phyloP scores from a whole-genome alignment of 2,329 filamentous ascomycete genomes.

The Ophiostoma piceae region DNA sequence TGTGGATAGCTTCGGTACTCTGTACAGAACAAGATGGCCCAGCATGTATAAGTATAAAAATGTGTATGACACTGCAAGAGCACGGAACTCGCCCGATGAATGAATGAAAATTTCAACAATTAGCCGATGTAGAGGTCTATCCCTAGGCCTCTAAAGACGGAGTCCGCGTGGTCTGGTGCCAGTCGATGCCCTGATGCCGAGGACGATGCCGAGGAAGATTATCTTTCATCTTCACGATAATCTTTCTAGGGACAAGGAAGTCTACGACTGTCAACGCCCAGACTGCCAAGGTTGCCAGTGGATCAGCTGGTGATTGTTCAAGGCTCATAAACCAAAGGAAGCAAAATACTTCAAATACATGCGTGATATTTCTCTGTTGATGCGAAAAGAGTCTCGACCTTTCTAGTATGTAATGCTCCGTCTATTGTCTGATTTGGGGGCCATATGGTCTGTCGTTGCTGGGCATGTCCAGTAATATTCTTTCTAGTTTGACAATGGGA shows the following conservation, averaged over 20 bases:
- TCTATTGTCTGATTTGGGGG: background rate
- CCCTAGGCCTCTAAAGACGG: too few relatives aligned
- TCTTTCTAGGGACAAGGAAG: background rate
- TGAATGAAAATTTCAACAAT: background rate
- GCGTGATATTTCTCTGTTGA: background rate
- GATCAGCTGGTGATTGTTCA: background rate
- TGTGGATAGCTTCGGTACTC: background rate
- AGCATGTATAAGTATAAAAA: background rate
- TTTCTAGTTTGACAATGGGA: background rate
- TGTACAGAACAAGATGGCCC: background rate
- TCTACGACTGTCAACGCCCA: background rate
- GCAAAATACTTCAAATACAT: background rate
- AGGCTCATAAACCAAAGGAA: background rate
- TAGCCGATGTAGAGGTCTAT: background rate
- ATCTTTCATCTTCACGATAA: background rate
- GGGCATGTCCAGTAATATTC: background rate
- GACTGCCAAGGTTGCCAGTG: background rate
- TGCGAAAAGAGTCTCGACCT: background rate
- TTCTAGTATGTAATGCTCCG: background rate
- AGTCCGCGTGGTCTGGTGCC: background rate
- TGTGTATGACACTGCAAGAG: background rate
- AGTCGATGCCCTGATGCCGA: background rate
- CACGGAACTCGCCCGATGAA: background rate
- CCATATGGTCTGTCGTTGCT: background rate
- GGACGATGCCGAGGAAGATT: conserved; percentile 2